Evolutionary conservation across 164 flowering plant genomes (phyloP).

Genomic region (Cinnamomum chago): DNA sequence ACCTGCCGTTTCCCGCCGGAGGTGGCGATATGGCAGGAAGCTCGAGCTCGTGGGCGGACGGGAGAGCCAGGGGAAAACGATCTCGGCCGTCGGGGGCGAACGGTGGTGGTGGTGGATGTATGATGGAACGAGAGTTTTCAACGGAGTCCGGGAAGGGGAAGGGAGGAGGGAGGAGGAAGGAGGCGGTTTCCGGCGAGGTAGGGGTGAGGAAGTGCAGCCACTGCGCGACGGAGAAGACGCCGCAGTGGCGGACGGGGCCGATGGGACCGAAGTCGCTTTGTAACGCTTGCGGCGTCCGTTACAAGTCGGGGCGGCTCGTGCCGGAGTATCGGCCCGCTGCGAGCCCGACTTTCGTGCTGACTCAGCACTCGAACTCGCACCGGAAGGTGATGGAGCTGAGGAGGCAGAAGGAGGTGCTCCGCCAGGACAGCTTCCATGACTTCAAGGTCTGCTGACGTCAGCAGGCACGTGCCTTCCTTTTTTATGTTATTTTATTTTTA

Average conservation of each 20-base stretch:
- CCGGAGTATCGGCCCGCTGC: conserved; percentile 73
- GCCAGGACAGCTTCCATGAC: conserved; percentile 26
- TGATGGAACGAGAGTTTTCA: background rate
- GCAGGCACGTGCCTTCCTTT: background rate
- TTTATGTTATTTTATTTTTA: no score
- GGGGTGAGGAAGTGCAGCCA: conserved; percentile 46
- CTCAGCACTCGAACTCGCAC: conserved; percentile 66
- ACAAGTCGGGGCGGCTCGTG: conserved; percentile 64
- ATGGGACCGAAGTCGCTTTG: conserved; percentile 63
- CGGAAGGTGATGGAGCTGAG: conserved; percentile 68
- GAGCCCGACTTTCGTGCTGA: conserved; percentile 58
- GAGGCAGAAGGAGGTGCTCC: conserved; percentile 41
- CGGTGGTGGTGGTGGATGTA: conserved; percentile 15
- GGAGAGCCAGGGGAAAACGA: conserved; percentile 38
- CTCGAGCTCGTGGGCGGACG: conserved; percentile 16
- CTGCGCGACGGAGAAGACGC: conserved; percentile 67
- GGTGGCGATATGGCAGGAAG: conserved; percentile 18
- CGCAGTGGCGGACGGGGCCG: conserved; percentile 73
- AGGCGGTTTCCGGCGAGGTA: conserved; percentile 10
- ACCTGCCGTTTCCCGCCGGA: conserved; percentile 19
- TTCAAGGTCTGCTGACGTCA: conserved; percentile 40
- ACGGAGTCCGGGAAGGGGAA: conserved; percentile 1
- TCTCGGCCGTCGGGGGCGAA: conserved; percentile 17
- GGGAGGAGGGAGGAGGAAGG: background rate
- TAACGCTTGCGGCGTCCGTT: conserved; percentile 65